Evolutionary conservation across 805 yeast genomes (phyloP).

Genomic region (Kazachstania kunashirensis): DNA sequence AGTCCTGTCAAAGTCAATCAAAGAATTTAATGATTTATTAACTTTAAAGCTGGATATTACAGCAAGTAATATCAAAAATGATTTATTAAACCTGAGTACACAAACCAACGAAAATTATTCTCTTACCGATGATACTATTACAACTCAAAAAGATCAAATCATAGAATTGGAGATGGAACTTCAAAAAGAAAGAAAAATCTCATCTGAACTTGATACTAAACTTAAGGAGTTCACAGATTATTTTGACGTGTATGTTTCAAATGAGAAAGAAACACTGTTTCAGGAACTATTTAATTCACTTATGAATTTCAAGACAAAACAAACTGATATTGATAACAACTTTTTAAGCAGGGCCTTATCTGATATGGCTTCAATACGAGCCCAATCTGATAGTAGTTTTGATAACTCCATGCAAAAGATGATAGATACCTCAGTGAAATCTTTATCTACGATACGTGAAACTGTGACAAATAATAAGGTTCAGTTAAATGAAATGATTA

Average conservation of each 20-base stretch:
- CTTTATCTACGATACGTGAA: neutral
- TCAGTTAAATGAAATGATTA: neutral
- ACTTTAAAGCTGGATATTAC: conserved; percentile 3
- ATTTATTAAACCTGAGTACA: neutral
- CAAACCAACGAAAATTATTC: neutral
- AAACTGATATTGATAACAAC: conserved; percentile 5
- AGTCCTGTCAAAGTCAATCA: neutral
- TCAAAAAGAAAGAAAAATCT: conserved; percentile 5
- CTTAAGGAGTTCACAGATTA: conserved; percentile 7
- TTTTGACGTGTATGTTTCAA: conserved; percentile 8
- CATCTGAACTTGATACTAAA: conserved; percentile 6
- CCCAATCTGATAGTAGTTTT: too few relatives aligned
- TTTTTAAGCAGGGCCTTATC: conserved; percentile 3
- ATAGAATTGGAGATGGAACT: conserved; percentile 8
- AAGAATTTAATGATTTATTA: neutral
- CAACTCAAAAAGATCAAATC: conserved; percentile 1
- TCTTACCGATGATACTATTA: neutral
- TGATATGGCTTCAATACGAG: neutral
- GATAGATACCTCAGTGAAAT: neutral
- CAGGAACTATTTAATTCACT: neutral
- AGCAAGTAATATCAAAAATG: neutral
- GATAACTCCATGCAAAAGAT: neutral
- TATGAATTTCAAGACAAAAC: conserved; percentile 3
- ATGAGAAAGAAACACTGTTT: conserved; percentile 8
- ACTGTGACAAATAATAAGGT: neutral